Conservation (phyloP, 139 green algal genomes). For the Edaphochlamys debaryana region DNA sequence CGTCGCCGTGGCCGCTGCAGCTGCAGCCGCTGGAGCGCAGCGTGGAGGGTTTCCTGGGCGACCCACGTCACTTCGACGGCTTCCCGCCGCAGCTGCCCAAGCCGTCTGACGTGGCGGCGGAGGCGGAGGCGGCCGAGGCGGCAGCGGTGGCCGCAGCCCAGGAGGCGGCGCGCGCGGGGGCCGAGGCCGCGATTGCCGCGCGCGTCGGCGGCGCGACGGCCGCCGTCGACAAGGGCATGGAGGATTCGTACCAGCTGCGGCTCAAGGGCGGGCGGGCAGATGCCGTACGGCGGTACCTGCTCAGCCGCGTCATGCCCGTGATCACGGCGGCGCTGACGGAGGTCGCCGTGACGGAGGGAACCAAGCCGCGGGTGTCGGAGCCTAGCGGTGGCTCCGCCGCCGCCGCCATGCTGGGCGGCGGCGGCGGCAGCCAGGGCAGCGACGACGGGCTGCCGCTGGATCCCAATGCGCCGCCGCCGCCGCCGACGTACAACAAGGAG, state of each 20-base stretch:
- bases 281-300: slow-evolving; percentile 13
- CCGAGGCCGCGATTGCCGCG: neutral
- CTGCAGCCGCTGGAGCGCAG: slow-evolving; percentile 37
- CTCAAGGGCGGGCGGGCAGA: neutral
- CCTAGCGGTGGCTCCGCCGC: too few species aligned
- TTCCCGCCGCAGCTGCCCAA: neutral
- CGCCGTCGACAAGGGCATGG: neutral
- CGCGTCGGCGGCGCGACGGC: neutral
- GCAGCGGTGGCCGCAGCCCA: neutral
- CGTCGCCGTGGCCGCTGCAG: neutral
- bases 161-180: neutral
- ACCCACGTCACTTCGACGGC: slow-evolving; percentile 42
- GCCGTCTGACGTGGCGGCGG: neutral
- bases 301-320: slow-evolving; percentile 36
- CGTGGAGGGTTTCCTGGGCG: slow-evolving; percentile 40
- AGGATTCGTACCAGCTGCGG: neutral
- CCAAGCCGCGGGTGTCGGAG: too few species aligned
- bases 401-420: neutral
- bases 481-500: neutral
- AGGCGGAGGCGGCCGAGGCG: neutral
- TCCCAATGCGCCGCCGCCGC: neutral
- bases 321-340: slow-evolving; percentile 42
- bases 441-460: neutral
- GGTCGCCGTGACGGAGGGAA: neutral
- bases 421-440: neutral